Evolutionary conservation across 345 rosid species (phyloP).

Genomic region (Citrus sinensis): DNA sequence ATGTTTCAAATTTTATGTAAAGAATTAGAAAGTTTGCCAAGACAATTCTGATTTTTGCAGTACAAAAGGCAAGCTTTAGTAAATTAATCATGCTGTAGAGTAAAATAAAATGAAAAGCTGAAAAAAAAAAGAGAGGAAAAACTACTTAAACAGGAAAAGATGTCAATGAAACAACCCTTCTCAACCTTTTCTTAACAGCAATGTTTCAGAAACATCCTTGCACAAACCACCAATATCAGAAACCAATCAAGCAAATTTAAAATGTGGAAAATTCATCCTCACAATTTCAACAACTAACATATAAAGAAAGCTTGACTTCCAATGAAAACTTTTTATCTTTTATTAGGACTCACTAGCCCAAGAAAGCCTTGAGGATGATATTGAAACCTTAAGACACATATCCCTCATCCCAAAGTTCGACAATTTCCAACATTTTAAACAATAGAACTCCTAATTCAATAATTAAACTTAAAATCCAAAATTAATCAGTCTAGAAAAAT

Average conservation of each 20-base stretch:
- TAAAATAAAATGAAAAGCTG: not conserved
- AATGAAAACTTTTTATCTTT: not conserved
- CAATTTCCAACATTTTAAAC: not conserved
- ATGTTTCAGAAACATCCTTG: not conserved
- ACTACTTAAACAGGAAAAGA: not conserved
- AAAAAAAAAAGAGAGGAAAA: not conserved
- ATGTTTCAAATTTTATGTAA: slow-evolving; percentile 13
- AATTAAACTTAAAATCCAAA: slow-evolving; percentile 3
- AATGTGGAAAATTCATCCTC: not conserved
- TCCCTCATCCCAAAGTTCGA: not conserved
- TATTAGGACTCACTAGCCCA: not conserved
- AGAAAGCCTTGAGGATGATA: not conserved
- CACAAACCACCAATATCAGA: not conserved
- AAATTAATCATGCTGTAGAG: not conserved
- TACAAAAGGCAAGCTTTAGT: not conserved
- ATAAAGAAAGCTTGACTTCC: not conserved
- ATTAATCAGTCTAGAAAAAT: not conserved
- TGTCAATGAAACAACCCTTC: not conserved
- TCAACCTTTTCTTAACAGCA: not conserved
- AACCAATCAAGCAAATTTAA: not conserved
- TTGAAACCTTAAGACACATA: not conserved
- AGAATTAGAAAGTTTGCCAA: not conserved
- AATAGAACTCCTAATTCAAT: not conserved
- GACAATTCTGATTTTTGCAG: not conserved
- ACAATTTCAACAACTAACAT: not conserved